Percentiles rank a stretch among this genome's conserved stretches.
Conservation (phyloP, 2,329 filamentous ascomycete genomes). For the Cordyceps farinosa region DNA sequence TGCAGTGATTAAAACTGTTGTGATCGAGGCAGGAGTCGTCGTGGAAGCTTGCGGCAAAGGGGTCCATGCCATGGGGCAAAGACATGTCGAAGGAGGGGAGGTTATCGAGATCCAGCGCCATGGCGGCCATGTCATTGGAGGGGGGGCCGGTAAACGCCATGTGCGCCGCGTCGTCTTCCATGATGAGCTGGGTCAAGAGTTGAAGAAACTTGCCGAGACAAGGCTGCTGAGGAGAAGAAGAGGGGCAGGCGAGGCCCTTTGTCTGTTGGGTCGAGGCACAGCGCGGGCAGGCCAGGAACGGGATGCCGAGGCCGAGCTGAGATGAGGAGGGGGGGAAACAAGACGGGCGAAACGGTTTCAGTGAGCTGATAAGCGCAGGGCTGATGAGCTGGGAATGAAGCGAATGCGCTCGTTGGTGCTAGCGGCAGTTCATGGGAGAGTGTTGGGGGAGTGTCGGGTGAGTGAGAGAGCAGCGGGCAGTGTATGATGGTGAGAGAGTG, state of each 20-base stretch:
- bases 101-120: slow-evolving; percentile 26
- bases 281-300: neutral
- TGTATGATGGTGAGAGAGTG: neutral
- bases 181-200: slow-evolving; percentile 19
- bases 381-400: neutral
- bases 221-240: neutral
- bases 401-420: neutral
- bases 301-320: slow-evolving; percentile 1
- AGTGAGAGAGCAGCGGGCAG: neutral
- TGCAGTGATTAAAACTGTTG: slow-evolving; percentile 19
- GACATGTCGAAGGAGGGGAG: slow-evolving; percentile 26
- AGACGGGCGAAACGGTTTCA: slow-evolving; percentile 1
- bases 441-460: neutral
- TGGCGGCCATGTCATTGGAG: slow-evolving; percentile 29
- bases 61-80: slow-evolving; percentile 26
- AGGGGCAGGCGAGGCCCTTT: neutral
- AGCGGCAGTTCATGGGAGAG: neutral
- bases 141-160: slow-evolving; percentile 24
- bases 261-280: neutral
- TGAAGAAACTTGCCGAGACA: neutral
- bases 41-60: slow-evolving; percentile 29
- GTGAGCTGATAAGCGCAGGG: slow-evolving; percentile 2
- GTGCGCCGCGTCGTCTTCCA: slow-evolving; percentile 27
- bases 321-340: neutral
- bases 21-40: slow-evolving; percentile 33